Evolutionary conservation across 768 basidiomycete species (phyloP).

Genomic region (Coprinellus micaceus): DNA sequence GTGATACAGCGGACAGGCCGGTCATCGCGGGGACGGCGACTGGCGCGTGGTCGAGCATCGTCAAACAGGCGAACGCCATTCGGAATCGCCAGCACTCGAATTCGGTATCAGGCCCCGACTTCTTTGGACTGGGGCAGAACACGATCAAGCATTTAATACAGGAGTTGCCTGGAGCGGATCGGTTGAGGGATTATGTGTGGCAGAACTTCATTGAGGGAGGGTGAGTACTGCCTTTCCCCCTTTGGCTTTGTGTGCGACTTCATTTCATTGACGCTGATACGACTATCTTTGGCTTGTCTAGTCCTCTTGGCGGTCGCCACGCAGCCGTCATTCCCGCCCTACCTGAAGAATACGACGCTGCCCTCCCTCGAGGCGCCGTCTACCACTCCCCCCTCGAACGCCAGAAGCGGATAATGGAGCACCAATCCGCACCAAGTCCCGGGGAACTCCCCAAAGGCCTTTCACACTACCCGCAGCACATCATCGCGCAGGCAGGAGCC

Average conservation of each 20-base stretch:
- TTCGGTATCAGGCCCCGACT: slow-evolving; percentile 85
- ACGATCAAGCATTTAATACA: slow-evolving; percentile 90
- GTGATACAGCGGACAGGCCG: slow-evolving; percentile 65
- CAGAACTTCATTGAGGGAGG: slow-evolving; percentile 84
- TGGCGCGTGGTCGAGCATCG: slow-evolving; percentile 82
- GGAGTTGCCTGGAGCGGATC: slow-evolving; percentile 69
- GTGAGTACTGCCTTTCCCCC: slow-evolving; percentile 42
- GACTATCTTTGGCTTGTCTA: slow-evolving; percentile 28
- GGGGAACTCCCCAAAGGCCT: slow-evolving; percentile 33
- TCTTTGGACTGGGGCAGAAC: slow-evolving; percentile 83
- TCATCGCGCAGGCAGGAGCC: slow-evolving; percentile 40
- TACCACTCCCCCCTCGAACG: slow-evolving; percentile 35
- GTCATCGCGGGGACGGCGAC: slow-evolving; percentile 86
- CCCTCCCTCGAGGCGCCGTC: slow-evolving; percentile 43
- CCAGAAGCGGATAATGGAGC: slow-evolving; percentile 17
- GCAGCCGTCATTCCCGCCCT: slow-evolving; percentile 79
- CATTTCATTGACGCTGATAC: not conserved
- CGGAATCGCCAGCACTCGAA: slow-evolving; percentile 81
- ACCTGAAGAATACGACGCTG: slow-evolving; percentile 66
- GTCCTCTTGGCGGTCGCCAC: slow-evolving; percentile 75
- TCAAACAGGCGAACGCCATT: slow-evolving; percentile 77
- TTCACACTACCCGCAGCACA: slow-evolving; percentile 49
- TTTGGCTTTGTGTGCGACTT: slow-evolving; percentile 5
- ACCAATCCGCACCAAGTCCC: slow-evolving; percentile 15
- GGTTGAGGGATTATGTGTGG: slow-evolving; percentile 79